Base-by-base conservation (phyloP, 768 basidiomycete species). In the Lactarius pseudohatsudake region DNA sequence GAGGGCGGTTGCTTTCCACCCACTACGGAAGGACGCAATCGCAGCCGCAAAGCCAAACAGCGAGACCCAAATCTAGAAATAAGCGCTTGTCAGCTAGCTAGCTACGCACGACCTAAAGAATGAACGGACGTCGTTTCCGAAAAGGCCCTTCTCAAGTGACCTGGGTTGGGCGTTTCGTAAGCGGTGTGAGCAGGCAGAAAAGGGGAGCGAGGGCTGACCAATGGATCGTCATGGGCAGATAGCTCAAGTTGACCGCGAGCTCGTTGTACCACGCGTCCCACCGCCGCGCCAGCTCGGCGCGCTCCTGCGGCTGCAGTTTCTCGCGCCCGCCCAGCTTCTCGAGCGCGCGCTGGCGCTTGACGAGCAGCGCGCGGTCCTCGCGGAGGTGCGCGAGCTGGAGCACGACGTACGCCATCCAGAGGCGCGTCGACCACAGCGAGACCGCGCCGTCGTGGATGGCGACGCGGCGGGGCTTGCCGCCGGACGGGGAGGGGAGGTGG, bases 181-280 rank as follows among this genome's bases (percentile, higher is more conserved):
- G 10, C 11, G 62, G 54, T 41, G 30, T 13, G 26, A 34, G 4
- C 28, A 28, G 2, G 28, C 28, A 28, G 28, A 28, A 2, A 28
- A 1, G 11, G 45, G 18, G 32, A 43, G 9, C 16, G 36, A 67
- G 30, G 57, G 18, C 84, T 62, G 69, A 92, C 94, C 92, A 94
- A 74, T 96, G 94, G 64, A 93, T 75, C 2, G 93, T 91, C 59
- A 92, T 75, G 4, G 93, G 94, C n/a, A 94, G 77, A 73, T 92
- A 90, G 30, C 86, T 85, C 9, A 89, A 68, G 72, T 94, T 94
- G 58, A 86, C 84, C 16, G 90, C 75, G 13, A 90, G 74, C 66
- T 93, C 91, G 59, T 85, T 88, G 83, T 86, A 86, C 62, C 87
- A 85, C 18, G 87, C 83, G 69, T 84, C 82, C 86, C 88, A 87